Conservation (phyloP, 2,329 filamentous ascomycete species). For the Didymella arachidicola region DNA sequence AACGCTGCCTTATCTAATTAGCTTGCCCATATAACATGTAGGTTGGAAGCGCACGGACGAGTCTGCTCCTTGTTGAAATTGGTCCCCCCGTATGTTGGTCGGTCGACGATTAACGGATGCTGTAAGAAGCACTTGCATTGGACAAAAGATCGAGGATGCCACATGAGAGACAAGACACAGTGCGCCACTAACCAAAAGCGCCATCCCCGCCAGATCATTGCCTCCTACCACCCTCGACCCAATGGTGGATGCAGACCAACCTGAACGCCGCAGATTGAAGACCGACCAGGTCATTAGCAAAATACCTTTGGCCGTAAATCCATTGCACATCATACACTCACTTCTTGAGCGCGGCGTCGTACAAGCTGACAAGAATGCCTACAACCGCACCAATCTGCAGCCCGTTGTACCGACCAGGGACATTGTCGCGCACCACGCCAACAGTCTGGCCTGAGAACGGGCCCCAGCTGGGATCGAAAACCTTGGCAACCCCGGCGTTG, state of each 20-base stretch:
- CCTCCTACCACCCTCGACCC: background rate
- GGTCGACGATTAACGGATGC: too few species aligned
- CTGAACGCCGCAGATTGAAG: conserved; percentile 1
- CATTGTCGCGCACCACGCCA: conserved; percentile 67
- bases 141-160: background rate
- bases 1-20: too few species aligned
- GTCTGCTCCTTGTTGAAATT: too few species aligned
- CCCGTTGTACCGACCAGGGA: conserved; percentile 76
- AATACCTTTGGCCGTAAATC: background rate
- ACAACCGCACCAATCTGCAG: conserved; percentile 73
- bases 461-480: conserved; percentile 55
- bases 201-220: background rate
- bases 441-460: conserved; percentile 68
- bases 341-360: conserved; percentile 77
- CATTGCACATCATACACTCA: conserved; percentile 20
- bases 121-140: conserved; percentile 4
- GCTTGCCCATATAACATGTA: too few species aligned
- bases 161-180: background rate
- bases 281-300: background rate
- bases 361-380: conserved; percentile 73
- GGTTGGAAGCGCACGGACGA: too few species aligned
- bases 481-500: conserved; percentile 62
- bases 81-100: too few species aligned
- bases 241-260: background rate
- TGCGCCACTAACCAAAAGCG: background rate